Evolutionary conservation across 768 basidiomycete genomes (phyloP), one percentile per base, ranked within the genome.

Genomic region (Termitomyces sp.): DNA sequence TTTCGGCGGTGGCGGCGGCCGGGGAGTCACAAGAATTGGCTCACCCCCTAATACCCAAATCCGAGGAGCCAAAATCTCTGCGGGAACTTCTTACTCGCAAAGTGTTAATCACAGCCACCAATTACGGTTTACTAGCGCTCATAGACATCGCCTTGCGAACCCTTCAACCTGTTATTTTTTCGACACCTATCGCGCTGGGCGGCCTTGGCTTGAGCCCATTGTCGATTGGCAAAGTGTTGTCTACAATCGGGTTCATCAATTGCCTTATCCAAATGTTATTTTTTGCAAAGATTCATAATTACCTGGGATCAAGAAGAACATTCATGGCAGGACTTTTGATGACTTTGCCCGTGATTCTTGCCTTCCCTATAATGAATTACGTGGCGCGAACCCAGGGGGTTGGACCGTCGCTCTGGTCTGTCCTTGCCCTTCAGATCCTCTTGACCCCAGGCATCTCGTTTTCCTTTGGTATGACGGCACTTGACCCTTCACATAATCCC

Each of bases 141-240:
- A 65, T 86, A 34, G 89, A 90, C 54, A 89, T 90, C 47, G 70
- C 84, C 7, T 82, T 82, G 62, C 82, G 82, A 49, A 78, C 85
- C 12, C 69, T 91, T 12, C 83, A 86, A 42, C 89, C 90, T 0
- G 68, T 90, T 32, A 90, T 88, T 71, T 77, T 82, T 50, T 82
- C 87, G n/a, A 90, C 87, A 0, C 87, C 90, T 12, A 72, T 84
- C 47, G 73, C 76, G 19, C 74, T 83, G 9, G 89, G 89, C 23
- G 89, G 89, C 1, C 77, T 90, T 14, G 87, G 86, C 3, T 73
- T 90, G n/a, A 69, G 79, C 16, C 88, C 90, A 2, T 74, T 81
- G 4, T 69, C 66, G 4, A 91, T 91, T 41, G 90, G 90, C 3
- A 78, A 79, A 40, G 78, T 89, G 52, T 73, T 89, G 16, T 81